These are phyloP conservation scores for Exophiala phaeomuriformis DNA, from an alignment of 2,329 filamentous ascomycete genomes.

Conservation along the genomic window DNA sequence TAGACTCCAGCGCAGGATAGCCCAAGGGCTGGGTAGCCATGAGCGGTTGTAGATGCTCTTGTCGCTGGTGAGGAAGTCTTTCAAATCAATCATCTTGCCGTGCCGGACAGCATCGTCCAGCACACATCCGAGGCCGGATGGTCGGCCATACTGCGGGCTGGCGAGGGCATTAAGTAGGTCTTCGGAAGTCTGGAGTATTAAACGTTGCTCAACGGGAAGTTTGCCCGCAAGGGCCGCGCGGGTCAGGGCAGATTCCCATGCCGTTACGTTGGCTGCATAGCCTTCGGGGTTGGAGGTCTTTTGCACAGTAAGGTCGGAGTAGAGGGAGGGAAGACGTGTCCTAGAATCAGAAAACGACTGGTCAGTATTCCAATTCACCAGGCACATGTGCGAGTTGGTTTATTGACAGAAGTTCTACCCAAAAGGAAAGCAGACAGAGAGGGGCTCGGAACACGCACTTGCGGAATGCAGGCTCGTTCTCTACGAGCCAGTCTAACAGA, in stretches of 20 bases:
- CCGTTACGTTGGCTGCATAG: conserved; percentile 69
- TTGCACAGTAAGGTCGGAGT: conserved; percentile 75
- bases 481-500: conserved; percentile 25
- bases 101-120: conserved; percentile 66
- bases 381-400: no score
- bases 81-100: conserved; percentile 62
- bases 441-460: conserved; percentile 10
- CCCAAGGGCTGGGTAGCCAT: conserved; percentile 64
- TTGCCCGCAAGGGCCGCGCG: conserved; percentile 59
- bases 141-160: conserved; percentile 69
- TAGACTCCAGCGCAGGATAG: conserved; percentile 67
- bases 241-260: conserved; percentile 71
- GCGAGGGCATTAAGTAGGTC: conserved; percentile 64
- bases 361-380: not conserved
- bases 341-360: conserved; percentile 36
- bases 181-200: conserved; percentile 50
- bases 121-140: conserved; percentile 71
- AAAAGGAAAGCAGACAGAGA: not conserved
- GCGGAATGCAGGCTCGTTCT: conserved; percentile 27
- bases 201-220: conserved; percentile 40
- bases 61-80: conserved; percentile 57
- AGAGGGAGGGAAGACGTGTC: conserved; percentile 73
- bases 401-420: no score
- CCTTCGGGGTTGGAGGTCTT: conserved; percentile 74
- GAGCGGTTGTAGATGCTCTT: conserved; percentile 65